Evolutionary conservation across 1,284 basidiomycete genomes (phyloP), one percentile per base, ranked within the genome.

Genomic region (Athelia psychrophila): DNA sequence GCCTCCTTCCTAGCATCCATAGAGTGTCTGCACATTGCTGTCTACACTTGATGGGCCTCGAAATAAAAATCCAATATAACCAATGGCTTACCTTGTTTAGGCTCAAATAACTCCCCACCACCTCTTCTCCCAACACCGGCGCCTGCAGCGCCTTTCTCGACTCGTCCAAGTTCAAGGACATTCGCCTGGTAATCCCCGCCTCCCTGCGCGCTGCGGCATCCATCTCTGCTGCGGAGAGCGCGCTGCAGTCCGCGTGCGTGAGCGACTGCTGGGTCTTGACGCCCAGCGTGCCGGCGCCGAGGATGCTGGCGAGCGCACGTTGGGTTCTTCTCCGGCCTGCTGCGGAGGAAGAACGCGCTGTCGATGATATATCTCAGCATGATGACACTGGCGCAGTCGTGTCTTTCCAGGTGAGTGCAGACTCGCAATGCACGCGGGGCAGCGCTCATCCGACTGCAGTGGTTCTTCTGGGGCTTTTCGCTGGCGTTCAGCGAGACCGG

Each of bases 301-400:
- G 47, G 18, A 76, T 35, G 0, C 65, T 70, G 1, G 75, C 67
- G 16, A 74, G 55, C 3, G 69, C n/a, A n/a, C n/a, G n/a, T n/a
- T n/a, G n/a, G n/a, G n/a, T 93, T 96, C 77, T 96, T 96, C 71
- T 90, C 92, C 25, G 95, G 94, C 60, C 75, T 89, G 32, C 68
- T 87, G 45, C 77, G 92, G 50, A 80, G 92, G 42, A 97, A 97
- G 71, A 97, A 95, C 62, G 95, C 95, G 0, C 78, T 98, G 8
- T 93, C 89, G 19, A 95, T 96, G 92, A n/a, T n/a, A 87, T 94
- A 86, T 73, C 76, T 94, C 20, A 84, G 83, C 48, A 82, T 97
- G 77, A 84, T 86, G 65, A 82, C 85, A 15, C 67, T 94, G 35
- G n/a, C n/a, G 86, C 83, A 0, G 79, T 92, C 51, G 86, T 86